These are phyloP conservation scores for Daphne laureola DNA, from an alignment of 441 rosid species.

Conservation along the genomic window DNA sequence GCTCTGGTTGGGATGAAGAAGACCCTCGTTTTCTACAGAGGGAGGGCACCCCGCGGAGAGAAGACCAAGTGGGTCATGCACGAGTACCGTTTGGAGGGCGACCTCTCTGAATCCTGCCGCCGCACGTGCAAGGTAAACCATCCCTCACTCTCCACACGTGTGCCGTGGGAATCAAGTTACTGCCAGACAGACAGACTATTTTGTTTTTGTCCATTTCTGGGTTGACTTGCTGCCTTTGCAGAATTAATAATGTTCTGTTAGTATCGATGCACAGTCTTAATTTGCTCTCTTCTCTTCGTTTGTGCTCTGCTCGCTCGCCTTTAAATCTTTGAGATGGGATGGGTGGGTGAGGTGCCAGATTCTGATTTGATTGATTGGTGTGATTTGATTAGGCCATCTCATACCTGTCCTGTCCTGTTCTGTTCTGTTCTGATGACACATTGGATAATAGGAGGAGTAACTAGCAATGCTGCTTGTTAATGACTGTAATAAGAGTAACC, in stretches of 20 bases:
- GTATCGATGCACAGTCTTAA: slow-evolving; percentile 18
- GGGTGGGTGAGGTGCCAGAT: slow-evolving; percentile 8
- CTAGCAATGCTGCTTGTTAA: not conserved
- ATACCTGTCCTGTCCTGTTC: slow-evolving; percentile 21
- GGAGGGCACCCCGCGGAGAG: slow-evolving; percentile 93
- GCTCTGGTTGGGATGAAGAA: slow-evolving; percentile 84
- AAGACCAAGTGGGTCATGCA: slow-evolving; percentile 99
- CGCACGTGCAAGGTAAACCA: slow-evolving; percentile 73
- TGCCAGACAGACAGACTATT: no score
- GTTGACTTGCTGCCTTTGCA: slow-evolving; percentile 42
- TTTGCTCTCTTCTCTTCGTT: no score
- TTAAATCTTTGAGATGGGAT: slow-evolving; percentile 13
- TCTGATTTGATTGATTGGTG: slow-evolving; percentile 47
- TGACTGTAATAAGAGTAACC: not conserved
- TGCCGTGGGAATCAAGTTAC: slow-evolving; percentile 22
- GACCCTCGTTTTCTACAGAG: slow-evolving; percentile 88
- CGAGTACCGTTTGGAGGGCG: slow-evolving; percentile 90
- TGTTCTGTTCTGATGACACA: no score
- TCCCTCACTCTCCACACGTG: slow-evolving; percentile 12
- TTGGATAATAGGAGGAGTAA: not conserved
- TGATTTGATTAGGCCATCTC: slow-evolving; percentile 24
- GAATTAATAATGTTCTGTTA: no score
- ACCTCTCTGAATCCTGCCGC: slow-evolving; percentile 49
- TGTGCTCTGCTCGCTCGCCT: no score
- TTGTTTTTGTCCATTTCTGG: slow-evolving; percentile 36